Base-by-base conservation (phyloP, 495 filamentous ascomycete species). In the Penicillium dipodomyicola region DNA sequence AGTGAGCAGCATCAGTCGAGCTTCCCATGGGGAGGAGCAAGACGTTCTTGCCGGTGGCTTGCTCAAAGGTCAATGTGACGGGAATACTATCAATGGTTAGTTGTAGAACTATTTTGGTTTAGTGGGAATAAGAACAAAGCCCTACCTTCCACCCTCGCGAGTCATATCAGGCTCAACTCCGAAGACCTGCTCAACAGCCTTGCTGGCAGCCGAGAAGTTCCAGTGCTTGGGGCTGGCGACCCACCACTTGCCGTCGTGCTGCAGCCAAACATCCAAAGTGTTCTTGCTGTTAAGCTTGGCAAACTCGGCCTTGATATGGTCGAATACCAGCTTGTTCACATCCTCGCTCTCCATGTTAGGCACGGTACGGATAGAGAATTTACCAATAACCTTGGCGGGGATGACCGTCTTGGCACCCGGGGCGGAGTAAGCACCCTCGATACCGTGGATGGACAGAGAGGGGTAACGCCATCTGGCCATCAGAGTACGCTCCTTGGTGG, bases 41-140 rank as follows among this genome's bases (percentile, higher is more conserved):
- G 40, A 97, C 92, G 69, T 97, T 99, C 84, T 99, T 99, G 59
- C 91, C 90, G n/a, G 92, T 96, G 19, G 92, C 91, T 77, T 97
- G 85, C 78, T 99, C 93, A 68, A 99, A 97, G 8, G 91, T 97
- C 69, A 99, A 76, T 10, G 94, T 97, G 32, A 99, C 89, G 0
- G 94, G 94, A 65, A 98, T 98, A 72, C 90, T 92, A 62, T 61
- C n/a, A 15, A 51, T 22, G 19, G 55, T 74, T 51, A 73, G 50
- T n/a, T 11, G 17, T 8, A n/a, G 15, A 20, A 58, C 22, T 39
- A 52, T 7, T 42, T 57, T 23, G 5, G 10, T 55, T 23, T 19
- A 32, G 4, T 30, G 25, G 23, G 30, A 5, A 6, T 1, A 3
- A 9, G 11, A 32, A 30, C 8, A 35, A 10, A 29, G 10, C 25